Evolutionary conservation across 73 alveolate species (phyloP).

Genomic region (Paramecium sonneborni): DNA sequence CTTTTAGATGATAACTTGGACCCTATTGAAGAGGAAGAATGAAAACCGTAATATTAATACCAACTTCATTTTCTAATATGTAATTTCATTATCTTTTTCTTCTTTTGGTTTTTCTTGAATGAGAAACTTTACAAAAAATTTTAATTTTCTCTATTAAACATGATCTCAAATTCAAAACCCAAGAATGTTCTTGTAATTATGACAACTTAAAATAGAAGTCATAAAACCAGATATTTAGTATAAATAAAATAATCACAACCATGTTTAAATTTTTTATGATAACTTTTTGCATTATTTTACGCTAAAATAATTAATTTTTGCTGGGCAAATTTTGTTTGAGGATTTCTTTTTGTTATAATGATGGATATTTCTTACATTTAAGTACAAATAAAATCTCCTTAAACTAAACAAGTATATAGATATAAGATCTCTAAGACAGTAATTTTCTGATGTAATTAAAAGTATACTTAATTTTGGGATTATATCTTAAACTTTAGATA

Average conservation of each 20-base stretch:
- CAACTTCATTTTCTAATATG: not conserved
- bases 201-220: not conserved
- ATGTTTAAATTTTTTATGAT: not conserved
- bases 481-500: not conserved
- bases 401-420: not conserved
- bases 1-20: not conserved
- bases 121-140: not conserved
- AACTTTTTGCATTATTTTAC: not conserved
- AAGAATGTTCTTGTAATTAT: not conserved
- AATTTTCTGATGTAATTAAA: not conserved
- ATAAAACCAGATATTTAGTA: not conserved
- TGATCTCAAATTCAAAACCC: not conserved
- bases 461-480: not conserved
- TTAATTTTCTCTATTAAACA: not conserved
- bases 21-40: not conserved
- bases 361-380: not conserved
- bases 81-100: not conserved
- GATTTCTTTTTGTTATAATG: not conserved
- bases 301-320: not conserved
- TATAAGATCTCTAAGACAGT: not conserved
- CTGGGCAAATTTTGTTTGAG: not conserved
- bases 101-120: not conserved
- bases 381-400: not conserved
- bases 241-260: not conserved
- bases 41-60: not conserved